phyloP scores from a whole-genome alignment of 148 eudicot genomes.

The Rheum nobile region DNA sequence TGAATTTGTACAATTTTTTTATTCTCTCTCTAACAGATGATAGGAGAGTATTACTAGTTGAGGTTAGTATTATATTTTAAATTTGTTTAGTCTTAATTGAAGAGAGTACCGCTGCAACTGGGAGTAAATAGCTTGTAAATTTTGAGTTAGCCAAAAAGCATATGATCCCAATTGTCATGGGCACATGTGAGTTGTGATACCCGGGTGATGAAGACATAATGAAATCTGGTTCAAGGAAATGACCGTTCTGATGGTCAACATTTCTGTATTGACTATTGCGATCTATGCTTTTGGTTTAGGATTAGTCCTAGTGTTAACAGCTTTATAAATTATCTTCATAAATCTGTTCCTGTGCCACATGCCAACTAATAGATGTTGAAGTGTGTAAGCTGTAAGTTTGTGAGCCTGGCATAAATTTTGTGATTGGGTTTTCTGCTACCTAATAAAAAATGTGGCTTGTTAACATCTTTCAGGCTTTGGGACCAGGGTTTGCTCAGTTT shows the following conservation, averaged over 20 bases:
- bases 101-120: background rate
- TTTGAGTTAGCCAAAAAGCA: background rate
- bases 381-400: background rate
- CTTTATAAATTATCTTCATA: background rate
- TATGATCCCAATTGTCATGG: background rate
- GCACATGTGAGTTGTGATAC: background rate
- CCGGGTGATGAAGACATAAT: background rate
- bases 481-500: slow-evolving; percentile 80
- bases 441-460: background rate
- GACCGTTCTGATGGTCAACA: background rate
- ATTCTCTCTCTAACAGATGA: background rate
- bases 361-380: background rate
- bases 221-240: background rate
- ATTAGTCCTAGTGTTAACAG: background rate
- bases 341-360: background rate
- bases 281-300: background rate
- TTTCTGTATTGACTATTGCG: background rate
- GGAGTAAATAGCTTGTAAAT: background rate
- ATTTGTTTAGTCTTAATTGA: background rate
- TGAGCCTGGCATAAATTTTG: background rate
- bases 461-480: slow-evolving; percentile 64
- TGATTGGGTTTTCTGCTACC: background rate
- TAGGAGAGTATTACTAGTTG: background rate
- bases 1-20: background rate
- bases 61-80: background rate